phyloP scores from a whole-genome alignment of 2,329 filamentous ascomycete genomes.

The Setomelanomma holmii region DNA sequence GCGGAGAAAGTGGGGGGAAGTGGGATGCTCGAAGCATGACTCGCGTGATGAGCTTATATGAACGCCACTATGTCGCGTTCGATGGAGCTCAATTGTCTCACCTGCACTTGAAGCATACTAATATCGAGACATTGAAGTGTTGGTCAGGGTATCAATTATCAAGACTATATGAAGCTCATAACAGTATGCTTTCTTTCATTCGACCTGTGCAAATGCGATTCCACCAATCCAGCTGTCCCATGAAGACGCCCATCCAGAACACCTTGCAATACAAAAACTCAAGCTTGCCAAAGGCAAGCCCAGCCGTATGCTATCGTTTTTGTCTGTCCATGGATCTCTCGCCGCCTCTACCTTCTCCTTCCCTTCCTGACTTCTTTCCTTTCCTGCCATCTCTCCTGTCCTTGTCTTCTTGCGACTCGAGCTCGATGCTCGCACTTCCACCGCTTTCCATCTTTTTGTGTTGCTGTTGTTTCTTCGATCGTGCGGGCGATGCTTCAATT shows the following conservation, averaged over 20 bases:
- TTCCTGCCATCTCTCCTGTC: neutral
- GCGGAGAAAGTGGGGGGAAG: slow-evolving; percentile 44
- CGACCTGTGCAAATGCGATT: neutral
- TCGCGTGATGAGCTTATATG: slow-evolving; percentile 26
- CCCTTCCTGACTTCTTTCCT: slow-evolving; percentile 6
- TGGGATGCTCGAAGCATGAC: slow-evolving; percentile 40
- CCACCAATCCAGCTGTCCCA: neutral
- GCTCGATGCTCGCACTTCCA: neutral
- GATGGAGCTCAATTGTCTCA: too few species aligned
- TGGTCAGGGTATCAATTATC: neutral
- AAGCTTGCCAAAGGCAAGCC: neutral
- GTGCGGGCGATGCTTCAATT: neutral
- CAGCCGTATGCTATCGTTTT: neutral
- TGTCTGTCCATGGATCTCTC: slow-evolving; percentile 5
- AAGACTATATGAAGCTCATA: neutral
- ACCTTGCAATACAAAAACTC: neutral
- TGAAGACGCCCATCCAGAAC: neutral
- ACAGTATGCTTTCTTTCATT: neutral
- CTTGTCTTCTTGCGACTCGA: slow-evolving; percentile 1
- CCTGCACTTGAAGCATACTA: too few species aligned
- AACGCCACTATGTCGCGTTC: neutral
- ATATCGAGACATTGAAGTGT: too few species aligned
- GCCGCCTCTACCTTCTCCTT: slow-evolving; percentile 10
- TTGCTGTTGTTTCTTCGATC: neutral
- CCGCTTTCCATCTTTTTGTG: neutral